Evolutionary conservation across 2,329 filamentous ascomycete genomes (phyloP).

Genomic region (Colletotrichum tofieldiae): DNA sequence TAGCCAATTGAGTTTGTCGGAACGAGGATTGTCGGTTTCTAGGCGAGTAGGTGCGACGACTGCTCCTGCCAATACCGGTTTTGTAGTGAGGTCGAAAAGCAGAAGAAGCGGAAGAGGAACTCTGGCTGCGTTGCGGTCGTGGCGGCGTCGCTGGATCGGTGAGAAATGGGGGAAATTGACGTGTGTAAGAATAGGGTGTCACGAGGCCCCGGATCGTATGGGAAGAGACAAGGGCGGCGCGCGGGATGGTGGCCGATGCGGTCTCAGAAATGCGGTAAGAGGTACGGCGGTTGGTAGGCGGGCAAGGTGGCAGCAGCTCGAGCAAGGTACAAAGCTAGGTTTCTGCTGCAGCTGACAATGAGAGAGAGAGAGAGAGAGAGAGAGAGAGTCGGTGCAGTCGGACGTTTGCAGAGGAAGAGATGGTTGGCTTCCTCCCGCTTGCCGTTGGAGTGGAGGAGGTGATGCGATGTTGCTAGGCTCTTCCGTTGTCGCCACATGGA

Average conservation of each 20-base stretch:
- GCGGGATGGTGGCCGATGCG: constrained; percentile 36
- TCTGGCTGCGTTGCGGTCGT: constrained; percentile 16
- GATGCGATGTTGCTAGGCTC: neutral
- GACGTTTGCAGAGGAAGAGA: constrained; percentile 2
- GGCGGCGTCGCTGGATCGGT: constrained; percentile 23
- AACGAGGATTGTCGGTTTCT: neutral
- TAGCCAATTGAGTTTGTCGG: constrained; percentile 20
- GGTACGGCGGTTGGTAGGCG: constrained; percentile 11
- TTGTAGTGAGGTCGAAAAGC: constrained; percentile 8
- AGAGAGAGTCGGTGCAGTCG: neutral
- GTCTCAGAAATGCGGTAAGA: constrained; percentile 33
- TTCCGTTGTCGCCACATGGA: constrained; percentile 19
- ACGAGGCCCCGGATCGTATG: constrained; percentile 31
- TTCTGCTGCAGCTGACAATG: constrained; percentile 7
- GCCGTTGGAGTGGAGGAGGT: neutral
- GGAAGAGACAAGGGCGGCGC: constrained; percentile 38
- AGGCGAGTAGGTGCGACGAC: neutral
- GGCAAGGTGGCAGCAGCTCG: constrained; percentile 20
- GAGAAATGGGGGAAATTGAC: constrained; percentile 41
- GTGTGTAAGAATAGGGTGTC: constrained; percentile 31
- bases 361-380: neutral
- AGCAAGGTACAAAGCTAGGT: constrained; percentile 19
- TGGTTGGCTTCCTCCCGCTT: neutral
- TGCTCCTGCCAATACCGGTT: neutral
- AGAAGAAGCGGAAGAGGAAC: neutral